These are phyloP conservation scores for Fusarium hainanense DNA, from an alignment of 2,329 filamentous ascomycete species.

Conservation along the genomic window DNA sequence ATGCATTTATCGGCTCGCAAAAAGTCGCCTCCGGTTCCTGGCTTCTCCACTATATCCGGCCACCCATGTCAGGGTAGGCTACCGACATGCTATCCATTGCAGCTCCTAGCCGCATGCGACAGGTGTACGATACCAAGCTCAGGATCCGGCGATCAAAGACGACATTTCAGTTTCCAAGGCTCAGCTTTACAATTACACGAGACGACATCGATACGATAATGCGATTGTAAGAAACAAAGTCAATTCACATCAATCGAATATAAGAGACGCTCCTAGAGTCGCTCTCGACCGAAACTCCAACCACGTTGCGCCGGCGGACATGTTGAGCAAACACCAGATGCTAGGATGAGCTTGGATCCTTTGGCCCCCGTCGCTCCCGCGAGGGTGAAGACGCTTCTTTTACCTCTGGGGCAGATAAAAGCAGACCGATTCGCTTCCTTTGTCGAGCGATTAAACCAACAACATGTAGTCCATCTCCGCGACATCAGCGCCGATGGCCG, in stretches of 20 bases:
- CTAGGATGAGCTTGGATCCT: conserved; percentile 86
- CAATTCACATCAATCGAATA: conserved; percentile 4
- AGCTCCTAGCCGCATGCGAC: conserved; percentile 47
- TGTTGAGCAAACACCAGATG: conserved; percentile 55
- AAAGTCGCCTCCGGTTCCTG: conserved; percentile 44
- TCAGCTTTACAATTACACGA: conserved; percentile 4
- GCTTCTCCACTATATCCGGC: conserved; percentile 38
- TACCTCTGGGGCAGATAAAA: conserved; percentile 89
- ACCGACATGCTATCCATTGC: conserved; percentile 26
- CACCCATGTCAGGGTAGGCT: conserved; percentile 33
- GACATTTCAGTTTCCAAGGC: conserved; percentile 12
- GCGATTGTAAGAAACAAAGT: conserved; percentile 22
- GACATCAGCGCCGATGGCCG: conserved; percentile 88
- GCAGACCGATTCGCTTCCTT: conserved; percentile 83
- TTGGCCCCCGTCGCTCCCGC: conserved; percentile 92
- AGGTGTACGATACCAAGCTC: conserved; percentile 45
- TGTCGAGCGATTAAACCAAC: conserved; percentile 78
- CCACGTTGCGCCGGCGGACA: conserved; percentile 43
- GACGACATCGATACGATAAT: conserved; percentile 20
- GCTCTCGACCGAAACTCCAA: conserved; percentile 32
- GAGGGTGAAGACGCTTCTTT: conserved; percentile 85
- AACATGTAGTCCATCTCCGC: conserved; percentile 84
- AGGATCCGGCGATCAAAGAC: conserved; percentile 25
- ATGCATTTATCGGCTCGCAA: conserved; percentile 43
- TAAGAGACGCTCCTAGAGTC: conserved; percentile 27